Percentiles rank a stretch among this genome's conserved stretches.
Evolutionary conservation across 768 basidiomycete species (phyloP).

Genomic region (Cystobasidiopsis lactophilus): DNA sequence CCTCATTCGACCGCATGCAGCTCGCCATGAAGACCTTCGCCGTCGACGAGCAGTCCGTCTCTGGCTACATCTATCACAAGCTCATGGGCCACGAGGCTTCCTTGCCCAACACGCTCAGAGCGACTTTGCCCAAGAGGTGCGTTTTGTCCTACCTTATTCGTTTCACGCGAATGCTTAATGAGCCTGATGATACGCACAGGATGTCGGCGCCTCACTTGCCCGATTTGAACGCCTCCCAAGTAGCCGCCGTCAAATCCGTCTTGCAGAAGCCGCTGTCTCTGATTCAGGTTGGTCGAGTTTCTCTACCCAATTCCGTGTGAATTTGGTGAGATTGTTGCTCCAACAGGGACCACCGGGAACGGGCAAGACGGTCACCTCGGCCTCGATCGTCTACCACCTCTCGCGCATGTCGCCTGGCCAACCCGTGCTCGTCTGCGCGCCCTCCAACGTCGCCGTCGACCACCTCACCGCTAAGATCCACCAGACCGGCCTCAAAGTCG

Average conservation of each 20-base stretch:
- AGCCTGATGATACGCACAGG: conserved; percentile 13
- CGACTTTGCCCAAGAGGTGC: conserved; percentile 79
- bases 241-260: conserved; percentile 98
- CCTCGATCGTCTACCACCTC: conserved; percentile 93
- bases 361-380: conserved; percentile 96
- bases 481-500: conserved; percentile 93
- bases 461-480: conserved; percentile 99
- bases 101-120: conserved; percentile 55
- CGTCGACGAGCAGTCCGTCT: conserved; percentile 96
- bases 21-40: conserved; percentile 99
- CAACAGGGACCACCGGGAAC: conserved; percentile 75
- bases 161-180: no score
- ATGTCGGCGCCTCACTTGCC: conserved; percentile 95
- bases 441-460: conserved; percentile 97
- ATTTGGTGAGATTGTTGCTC: background rate
- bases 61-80: conserved; percentile 98
- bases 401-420: conserved; percentile 99
- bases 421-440: conserved; percentile 81
- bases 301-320: background rate
- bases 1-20: conserved; percentile 98
- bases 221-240: conserved; percentile 96
- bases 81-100: conserved; percentile 79
- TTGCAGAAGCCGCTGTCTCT: conserved; percentile 91
- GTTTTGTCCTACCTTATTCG: background rate
- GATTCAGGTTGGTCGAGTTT: conserved; percentile 40